Evolutionary conservation across 768 basidiomycete genomes (phyloP).

Genomic region (Boletus sp.): DNA sequence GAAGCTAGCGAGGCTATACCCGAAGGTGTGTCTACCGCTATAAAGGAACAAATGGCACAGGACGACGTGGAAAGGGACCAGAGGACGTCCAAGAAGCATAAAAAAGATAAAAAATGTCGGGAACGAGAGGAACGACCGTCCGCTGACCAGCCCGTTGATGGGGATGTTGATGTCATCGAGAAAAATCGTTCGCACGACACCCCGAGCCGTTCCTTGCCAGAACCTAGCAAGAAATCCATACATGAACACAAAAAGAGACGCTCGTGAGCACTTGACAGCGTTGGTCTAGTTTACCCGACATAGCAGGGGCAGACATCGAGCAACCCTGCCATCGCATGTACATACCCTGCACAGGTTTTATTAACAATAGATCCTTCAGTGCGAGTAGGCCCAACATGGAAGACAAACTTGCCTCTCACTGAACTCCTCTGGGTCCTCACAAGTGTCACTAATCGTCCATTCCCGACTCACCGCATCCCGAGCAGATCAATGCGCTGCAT

Average conservation of each 20-base stretch:
- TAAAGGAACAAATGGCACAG: conserved; percentile 8
- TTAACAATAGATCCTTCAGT: not conserved
- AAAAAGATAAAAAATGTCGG: conserved; percentile 22
- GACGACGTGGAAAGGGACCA: conserved; percentile 13
- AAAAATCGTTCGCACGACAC: not conserved
- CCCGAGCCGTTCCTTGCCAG: not conserved
- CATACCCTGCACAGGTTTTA: conserved; percentile 5
- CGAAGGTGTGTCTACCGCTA: not conserved
- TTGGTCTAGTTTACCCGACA: not conserved
- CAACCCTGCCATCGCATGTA: conserved; percentile 3
- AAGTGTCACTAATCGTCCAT: no score
- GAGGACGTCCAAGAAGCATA: conserved; percentile 24
- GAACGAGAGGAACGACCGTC: conserved; percentile 12
- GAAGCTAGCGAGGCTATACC: not conserved
- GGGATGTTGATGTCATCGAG: not conserved
- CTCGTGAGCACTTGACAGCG: not conserved
- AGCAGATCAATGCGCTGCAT: not conserved
- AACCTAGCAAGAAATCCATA: conserved; percentile 5
- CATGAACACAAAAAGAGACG: conserved; percentile 2
- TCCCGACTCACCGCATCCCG: not conserved
- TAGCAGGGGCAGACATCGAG: not conserved
- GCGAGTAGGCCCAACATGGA: not conserved
- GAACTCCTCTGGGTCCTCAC: not conserved
- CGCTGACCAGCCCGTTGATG: not conserved
- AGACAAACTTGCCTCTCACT: not conserved